Evolutionary conservation across 108 stramenopile species (phyloP).

Genomic region (Fragilariopsis cylindrus): DNA sequence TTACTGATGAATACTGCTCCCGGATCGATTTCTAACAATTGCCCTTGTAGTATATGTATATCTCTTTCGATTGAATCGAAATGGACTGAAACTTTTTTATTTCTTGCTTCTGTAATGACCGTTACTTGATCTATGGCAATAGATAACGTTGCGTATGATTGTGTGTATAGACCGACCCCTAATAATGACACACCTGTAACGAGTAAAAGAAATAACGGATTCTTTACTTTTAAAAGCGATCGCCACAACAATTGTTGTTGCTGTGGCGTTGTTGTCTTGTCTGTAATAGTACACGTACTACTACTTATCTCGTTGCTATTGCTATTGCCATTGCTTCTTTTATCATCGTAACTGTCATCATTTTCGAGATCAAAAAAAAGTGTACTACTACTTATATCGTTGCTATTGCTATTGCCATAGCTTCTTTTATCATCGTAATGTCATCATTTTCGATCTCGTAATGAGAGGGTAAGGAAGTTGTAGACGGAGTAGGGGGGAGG

Average conservation of each 20-base stretch:
- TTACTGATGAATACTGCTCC: not conserved
- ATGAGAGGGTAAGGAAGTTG: too few relatives aligned
- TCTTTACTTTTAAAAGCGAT: conserved; percentile 15
- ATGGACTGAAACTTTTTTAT: not conserved
- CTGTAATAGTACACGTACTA: too few relatives aligned
- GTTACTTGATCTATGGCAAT: conserved; percentile 23
- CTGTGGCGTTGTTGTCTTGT: too few relatives aligned
- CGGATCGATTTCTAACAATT: conserved; percentile 19
- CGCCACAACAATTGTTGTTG: not conserved
- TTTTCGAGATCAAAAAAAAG: not conserved
- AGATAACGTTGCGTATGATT: conserved; percentile 25
- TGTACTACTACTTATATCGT: not conserved
- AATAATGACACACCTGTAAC: conserved; percentile 8
- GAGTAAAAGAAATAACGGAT: conserved; percentile 8
- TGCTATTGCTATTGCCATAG: conserved; percentile 9
- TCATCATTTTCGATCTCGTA: not conserved
- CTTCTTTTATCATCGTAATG: not conserved
- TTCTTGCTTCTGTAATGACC: conserved; percentile 6
- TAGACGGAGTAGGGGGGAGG: too few relatives aligned
- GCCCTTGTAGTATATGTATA: conserved; percentile 19
- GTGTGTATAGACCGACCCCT: conserved; percentile 29
- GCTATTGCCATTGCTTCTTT: conserved; percentile 9
- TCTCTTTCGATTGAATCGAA: conserved; percentile 31
- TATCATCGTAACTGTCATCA: not conserved
- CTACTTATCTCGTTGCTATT: not conserved